Base-by-base conservation (phyloP, 225 moss, liverwort and hornwort species). In the Neckera pumila region DNA sequence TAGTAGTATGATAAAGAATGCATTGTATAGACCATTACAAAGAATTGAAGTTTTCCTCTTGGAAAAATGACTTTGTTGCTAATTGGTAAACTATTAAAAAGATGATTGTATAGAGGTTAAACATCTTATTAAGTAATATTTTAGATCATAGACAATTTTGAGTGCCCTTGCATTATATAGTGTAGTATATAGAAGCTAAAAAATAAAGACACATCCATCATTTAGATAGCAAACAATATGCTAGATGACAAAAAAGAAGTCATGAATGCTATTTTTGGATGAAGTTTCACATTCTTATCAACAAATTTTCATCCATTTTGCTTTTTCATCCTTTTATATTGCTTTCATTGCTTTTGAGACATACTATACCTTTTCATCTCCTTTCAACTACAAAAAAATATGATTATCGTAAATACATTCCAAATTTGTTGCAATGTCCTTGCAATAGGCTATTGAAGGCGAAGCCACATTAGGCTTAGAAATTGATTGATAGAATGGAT, bases 401-500 rank as follows among this genome's bases (percentile, higher is more conserved):
- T 9, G 33, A 17, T 64, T 16, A 71, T 71, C 2, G 5, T 15
- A 42, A 16, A 26, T 57, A 57, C 20, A 71, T 9, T 72, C 3
- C 1, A 26, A 71, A 40, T 8, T 42, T 26, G 42, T 42, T 42
- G 42, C 26, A 71, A 26, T 15, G 26, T 26, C 9, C 16, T 42
- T 26, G 14, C 5, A 42, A 42, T 42, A 26, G 26, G 9, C 9
- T 71, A 26, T 36, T 36, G 20, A 36, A 36, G 20, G 11, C 1
- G 0, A 0, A 66, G 20, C 11, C 6, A 65, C 10, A 65, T 3
- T 20, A 3, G 6, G 6, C 19, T 34, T 65, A 5, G 19, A 19
- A 36, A 66, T 66, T 0, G 1, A 2, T 66, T 20, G 20, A 36
- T 66, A 21, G n/a, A 66, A 21, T 0, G 0, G 1, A 66, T n/a